These are phyloP conservation scores for Amphichorda felina DNA, from an alignment of 2,329 filamentous ascomycete species.

Conservation along the genomic window DNA sequence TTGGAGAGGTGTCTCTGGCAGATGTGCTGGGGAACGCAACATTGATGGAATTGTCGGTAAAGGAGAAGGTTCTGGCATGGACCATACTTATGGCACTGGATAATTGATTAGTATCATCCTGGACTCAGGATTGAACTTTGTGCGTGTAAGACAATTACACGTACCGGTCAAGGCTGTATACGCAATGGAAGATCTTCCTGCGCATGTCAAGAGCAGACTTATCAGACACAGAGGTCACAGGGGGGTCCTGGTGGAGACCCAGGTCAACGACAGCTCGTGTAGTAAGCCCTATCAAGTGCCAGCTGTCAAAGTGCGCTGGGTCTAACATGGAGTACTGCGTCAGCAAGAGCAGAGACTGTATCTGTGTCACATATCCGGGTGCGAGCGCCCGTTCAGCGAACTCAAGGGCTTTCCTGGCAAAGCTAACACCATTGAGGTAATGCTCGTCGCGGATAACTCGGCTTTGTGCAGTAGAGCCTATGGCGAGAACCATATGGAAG, in stretches of 20 bases:
- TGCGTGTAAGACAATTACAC: too few species aligned
- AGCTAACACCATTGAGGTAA: slow-evolving; percentile 43
- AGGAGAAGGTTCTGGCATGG: slow-evolving; percentile 79
- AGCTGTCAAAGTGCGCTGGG: slow-evolving; percentile 83
- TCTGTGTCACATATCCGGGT: slow-evolving; percentile 73
- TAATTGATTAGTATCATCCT: slow-evolving; percentile 1
- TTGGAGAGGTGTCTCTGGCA: slow-evolving; percentile 28
- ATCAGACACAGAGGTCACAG: slow-evolving; percentile 54
- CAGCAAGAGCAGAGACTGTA: slow-evolving; percentile 77
- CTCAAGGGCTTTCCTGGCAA: slow-evolving; percentile 53
- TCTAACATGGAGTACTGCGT: slow-evolving; percentile 86
- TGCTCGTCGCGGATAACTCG: slow-evolving; percentile 54
- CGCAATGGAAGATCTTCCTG: slow-evolving; percentile 77
- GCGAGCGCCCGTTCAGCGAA: slow-evolving; percentile 74
- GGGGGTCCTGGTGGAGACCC: slow-evolving; percentile 86
- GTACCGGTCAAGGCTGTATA: slow-evolving; percentile 80
- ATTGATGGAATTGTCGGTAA: slow-evolving; percentile 78
- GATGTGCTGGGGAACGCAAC: slow-evolving; percentile 59
- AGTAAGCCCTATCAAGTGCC: slow-evolving; percentile 87
- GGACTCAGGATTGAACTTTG: too few species aligned
- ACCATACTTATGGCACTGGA: slow-evolving; percentile 75
- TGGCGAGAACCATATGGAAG: slow-evolving; percentile 80
- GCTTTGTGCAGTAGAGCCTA: slow-evolving; percentile 65
- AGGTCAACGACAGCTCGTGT: slow-evolving; percentile 80
- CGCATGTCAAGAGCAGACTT: slow-evolving; percentile 63